These are phyloP conservation scores for Babesia caballi DNA, from an alignment of 169 alveolate species.

Conservation along the genomic window DNA sequence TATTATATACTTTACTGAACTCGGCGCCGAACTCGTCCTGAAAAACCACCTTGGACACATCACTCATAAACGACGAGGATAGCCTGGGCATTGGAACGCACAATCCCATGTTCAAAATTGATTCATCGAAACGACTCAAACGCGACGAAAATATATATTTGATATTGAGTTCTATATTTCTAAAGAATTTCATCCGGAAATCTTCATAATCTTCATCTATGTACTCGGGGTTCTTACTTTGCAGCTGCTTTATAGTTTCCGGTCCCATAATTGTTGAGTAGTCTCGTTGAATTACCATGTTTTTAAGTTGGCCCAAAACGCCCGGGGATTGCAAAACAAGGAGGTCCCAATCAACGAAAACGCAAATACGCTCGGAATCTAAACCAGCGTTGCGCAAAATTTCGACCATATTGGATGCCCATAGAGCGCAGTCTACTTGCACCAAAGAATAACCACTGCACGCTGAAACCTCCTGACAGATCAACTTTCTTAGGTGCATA, in stretches of 20 bases:
- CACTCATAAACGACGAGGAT: not conserved
- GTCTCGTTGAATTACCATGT: not conserved
- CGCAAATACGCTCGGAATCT: not conserved
- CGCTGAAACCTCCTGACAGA: not conserved
- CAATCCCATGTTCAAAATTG: not conserved
- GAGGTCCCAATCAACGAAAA: conserved; percentile 23
- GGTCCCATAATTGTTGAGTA: not conserved
- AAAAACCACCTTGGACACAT: not conserved
- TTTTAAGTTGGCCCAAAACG: not conserved
- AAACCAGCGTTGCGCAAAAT: not conserved
- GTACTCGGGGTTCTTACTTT: not conserved
- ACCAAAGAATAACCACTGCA: not conserved
- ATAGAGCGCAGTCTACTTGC: not conserved
- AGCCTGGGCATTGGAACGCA: not conserved
- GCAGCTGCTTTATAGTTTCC: not conserved
- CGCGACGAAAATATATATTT: not conserved
- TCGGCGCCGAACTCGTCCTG: not conserved
- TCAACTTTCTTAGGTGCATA: not conserved
- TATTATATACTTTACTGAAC: conserved; percentile 1
- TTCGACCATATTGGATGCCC: not conserved
- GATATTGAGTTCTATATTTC: not conserved
- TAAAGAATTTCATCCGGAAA: not conserved
- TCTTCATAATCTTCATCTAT: not conserved
- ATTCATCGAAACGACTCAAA: not conserved
- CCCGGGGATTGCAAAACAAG: conserved; percentile 5